These are phyloP conservation scores for Monascus purpureus DNA, from an alignment of 495 filamentous ascomycete genomes.

Conservation along the genomic window DNA sequence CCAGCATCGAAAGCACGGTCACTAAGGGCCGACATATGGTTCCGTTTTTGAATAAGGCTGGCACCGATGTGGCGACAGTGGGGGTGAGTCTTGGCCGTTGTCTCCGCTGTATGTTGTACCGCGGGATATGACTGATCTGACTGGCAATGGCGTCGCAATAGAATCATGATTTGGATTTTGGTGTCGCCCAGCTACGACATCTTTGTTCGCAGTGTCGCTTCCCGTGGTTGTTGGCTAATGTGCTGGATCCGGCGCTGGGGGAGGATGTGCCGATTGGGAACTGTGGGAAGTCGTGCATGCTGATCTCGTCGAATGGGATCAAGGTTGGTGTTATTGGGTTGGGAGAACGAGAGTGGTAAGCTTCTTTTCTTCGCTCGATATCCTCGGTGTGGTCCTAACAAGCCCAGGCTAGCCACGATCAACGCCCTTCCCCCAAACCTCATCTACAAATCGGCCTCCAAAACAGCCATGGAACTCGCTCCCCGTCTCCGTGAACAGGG, in stretches of 20 bases:
- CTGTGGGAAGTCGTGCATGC: slow-evolving; percentile 52
- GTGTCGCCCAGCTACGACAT: slow-evolving; percentile 64
- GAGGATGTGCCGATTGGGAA: slow-evolving; percentile 52
- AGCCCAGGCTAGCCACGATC: slow-evolving; percentile 68
- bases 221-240: slow-evolving; percentile 81
- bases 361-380: too few species aligned
- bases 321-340: slow-evolving; percentile 78
- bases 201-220: slow-evolving; percentile 63
- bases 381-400: too few species aligned
- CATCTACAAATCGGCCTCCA: slow-evolving; percentile 61
- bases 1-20: slow-evolving; percentile 68
- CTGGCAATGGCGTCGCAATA: slow-evolving; percentile 8
- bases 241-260: slow-evolving; percentile 65
- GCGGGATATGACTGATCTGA: not conserved
- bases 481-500: slow-evolving; percentile 59
- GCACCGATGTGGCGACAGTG: slow-evolving; percentile 62
- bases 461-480: slow-evolving; percentile 55
- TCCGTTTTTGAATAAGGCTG: slow-evolving; percentile 64
- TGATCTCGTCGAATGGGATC: slow-evolving; percentile 67
- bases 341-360: slow-evolving; percentile 56
- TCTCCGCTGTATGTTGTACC: slow-evolving; percentile 1
- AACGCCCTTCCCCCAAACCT: slow-evolving; percentile 69
- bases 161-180: slow-evolving; percentile 93
- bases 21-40: slow-evolving; percentile 89
- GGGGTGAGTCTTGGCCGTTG: slow-evolving; percentile 43